Base-by-base conservation (phyloP, 306 rosid genomes). In the Chamaecrista fasciculata region DNA sequence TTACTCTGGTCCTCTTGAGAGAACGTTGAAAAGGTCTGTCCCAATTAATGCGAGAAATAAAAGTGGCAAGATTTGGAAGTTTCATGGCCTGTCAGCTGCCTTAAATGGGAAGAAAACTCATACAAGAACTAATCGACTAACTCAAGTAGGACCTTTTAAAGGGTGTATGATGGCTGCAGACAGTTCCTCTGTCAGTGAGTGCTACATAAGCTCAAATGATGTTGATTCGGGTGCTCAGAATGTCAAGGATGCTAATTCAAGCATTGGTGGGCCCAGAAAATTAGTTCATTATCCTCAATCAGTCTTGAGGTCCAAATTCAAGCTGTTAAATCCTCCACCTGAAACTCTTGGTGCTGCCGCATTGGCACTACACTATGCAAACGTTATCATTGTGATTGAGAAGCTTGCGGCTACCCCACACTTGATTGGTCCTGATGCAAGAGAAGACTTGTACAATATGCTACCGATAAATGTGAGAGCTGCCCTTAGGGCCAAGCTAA, bases 391-490 rank as follows among this genome's bases (percentile, higher is more conserved):
- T 15, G 91, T 91, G 62, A 91, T 95, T 5, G 99, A 95, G 84
- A 95, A 89, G 84, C 82, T 95, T 15, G 93, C 96, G 9, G 89
- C 97, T 42, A 87, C 99, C 73, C 99, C 99, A 28, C 91, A 91
- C 80, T 75, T 95, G 85, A 87, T 95, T 81, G 97, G 99, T 63
- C 86, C 86, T 61, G 97, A 95, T 75, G 97, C 99, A 34, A 90
- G 96, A 79, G 99, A 91, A 33, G 99, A 95, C 77, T 80, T 95
- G 71, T 95, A 95, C 90, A 87, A 74, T 78, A 95, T 91, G 99
- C 62, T 95, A 77, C 97, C 99, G 7, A 84, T 83, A 33, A 85
- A 78, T 63, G 76, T 95, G 66, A 87, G 89, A 79, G 66, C 86
- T 21, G 40, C 86, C 55, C 84, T 95, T 1, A 80, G 97, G 83